Conservation (phyloP, 208 protist species). For the Acanthamoeba healyi region DNA sequence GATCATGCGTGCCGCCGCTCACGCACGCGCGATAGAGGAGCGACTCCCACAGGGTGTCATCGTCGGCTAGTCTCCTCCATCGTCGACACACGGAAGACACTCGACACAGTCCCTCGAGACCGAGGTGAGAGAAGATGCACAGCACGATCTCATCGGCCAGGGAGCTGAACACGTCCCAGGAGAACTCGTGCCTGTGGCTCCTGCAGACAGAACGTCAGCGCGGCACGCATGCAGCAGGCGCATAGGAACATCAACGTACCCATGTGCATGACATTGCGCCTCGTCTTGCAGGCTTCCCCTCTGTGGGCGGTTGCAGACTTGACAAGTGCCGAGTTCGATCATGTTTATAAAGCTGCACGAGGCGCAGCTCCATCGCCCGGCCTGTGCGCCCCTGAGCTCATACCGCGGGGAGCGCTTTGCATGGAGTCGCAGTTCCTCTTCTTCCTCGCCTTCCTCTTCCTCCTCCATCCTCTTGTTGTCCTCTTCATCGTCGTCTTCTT, state of each 20-base stretch:
- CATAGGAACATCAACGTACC: neutral
- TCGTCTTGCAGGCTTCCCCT: neutral
- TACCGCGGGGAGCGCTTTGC: neutral
- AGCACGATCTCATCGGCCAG: conserved; percentile 44
- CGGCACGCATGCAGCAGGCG: neutral
- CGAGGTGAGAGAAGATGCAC: neutral
- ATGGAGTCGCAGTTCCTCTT: neutral
- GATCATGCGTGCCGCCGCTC: neutral
- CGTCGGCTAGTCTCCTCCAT: conserved; percentile 19
- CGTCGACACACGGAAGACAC: conserved; percentile 29
- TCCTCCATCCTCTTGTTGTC: neutral
- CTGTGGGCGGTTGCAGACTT: neutral
- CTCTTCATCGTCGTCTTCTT: neutral
- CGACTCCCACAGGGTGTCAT: neutral
- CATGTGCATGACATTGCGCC: neutral
- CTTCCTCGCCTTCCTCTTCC: neutral
- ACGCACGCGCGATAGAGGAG: neutral
- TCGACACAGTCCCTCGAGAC: neutral
- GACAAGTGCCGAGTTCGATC: neutral
- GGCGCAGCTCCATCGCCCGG: neutral
- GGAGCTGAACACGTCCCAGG: conserved; percentile 20
- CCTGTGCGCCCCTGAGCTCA: neutral
- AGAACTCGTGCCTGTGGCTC: conserved; percentile 19
- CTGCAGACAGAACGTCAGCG: neutral
- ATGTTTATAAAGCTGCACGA: neutral